phyloP scores from a whole-genome alignment of 495 filamentous ascomycete species.

The Aspergillus baeticus region DNA sequence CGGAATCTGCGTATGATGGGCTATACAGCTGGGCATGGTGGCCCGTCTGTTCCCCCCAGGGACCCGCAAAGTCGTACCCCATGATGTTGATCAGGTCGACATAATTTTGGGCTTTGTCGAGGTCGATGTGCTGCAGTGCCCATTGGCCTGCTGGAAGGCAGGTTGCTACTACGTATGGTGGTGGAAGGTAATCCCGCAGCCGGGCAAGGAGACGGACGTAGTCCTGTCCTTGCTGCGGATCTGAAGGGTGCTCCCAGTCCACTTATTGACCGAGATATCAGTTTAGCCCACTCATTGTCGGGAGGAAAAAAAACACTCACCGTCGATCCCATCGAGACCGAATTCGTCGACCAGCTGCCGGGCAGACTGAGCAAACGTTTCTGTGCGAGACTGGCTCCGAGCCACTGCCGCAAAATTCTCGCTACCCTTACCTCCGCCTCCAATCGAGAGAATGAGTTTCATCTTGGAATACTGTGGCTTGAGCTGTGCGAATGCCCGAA shows the following conservation, averaged over 20 bases:
- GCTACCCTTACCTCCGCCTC: constrained; percentile 75
- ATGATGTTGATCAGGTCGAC: constrained; percentile 82
- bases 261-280: constrained; percentile 49
- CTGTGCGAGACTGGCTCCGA: constrained; percentile 53
- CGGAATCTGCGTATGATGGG: constrained; percentile 33
- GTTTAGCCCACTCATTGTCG: neutral
- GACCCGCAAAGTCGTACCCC: constrained; percentile 85
- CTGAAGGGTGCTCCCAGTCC: constrained; percentile 85
- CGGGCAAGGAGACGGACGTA: constrained; percentile 70
- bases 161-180: constrained; percentile 76
- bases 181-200: constrained; percentile 68
- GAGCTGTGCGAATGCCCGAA: constrained; percentile 70
- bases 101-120: constrained; percentile 59
- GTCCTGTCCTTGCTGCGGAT: constrained; percentile 65
- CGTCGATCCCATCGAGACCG: constrained; percentile 82
- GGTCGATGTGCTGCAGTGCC: constrained; percentile 74
- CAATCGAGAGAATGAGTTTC: constrained; percentile 81
- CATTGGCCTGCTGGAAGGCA: constrained; percentile 77
- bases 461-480: constrained; percentile 75
- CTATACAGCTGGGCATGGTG: constrained; percentile 81
- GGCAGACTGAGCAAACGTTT: constrained; percentile 73
- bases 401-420: constrained; percentile 77
- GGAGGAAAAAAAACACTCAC: constrained; percentile 43
- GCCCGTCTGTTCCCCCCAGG: constrained; percentile 67
- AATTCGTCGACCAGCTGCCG: constrained; percentile 70